phyloP scores from a whole-genome alignment of 805 yeast species.

The Kodamaea kaohsiungensis region DNA sequence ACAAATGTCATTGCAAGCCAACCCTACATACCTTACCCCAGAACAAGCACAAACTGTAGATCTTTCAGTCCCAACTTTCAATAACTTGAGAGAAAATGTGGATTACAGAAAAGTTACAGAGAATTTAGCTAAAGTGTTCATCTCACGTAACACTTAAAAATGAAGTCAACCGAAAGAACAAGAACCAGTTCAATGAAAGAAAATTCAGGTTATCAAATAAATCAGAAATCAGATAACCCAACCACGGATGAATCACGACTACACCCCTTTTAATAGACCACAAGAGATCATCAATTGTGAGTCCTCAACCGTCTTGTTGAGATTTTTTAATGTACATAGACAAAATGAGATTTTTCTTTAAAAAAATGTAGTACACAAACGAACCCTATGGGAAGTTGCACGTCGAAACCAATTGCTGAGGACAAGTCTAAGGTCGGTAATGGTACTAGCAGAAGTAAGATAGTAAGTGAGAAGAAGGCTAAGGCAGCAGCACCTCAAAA shows the following conservation, averaged over 20 bases:
- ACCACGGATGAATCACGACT: background rate
- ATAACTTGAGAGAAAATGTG: conserved; percentile 27
- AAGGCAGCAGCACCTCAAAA: background rate
- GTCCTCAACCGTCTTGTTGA: background rate
- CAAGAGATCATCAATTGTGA: background rate
- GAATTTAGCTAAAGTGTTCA: conserved; percentile 15
- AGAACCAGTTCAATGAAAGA: no score
- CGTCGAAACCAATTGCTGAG: conserved; percentile 17
- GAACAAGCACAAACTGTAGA: conserved; percentile 13
- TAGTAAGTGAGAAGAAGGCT: background rate
- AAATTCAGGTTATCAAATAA: no score
- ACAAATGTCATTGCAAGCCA: conserved; percentile 22
- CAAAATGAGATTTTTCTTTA: background rate
- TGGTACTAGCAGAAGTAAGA: background rate
- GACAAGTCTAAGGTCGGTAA: background rate
- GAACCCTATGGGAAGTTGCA: conserved; percentile 26
- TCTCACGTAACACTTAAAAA: background rate
- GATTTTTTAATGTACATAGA: background rate
- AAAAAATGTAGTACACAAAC: background rate
- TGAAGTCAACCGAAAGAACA: no score
- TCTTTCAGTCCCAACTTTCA: conserved; percentile 25
- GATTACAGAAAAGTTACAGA: conserved; percentile 25
- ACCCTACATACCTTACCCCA: conserved; percentile 12
- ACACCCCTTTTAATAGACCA: background rate
- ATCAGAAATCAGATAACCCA: no score